Evolutionary conservation across 129 eudicot species (phyloP), one percentile per base, ranked within the genome.

Genomic region (Ambrosia trifida): DNA sequence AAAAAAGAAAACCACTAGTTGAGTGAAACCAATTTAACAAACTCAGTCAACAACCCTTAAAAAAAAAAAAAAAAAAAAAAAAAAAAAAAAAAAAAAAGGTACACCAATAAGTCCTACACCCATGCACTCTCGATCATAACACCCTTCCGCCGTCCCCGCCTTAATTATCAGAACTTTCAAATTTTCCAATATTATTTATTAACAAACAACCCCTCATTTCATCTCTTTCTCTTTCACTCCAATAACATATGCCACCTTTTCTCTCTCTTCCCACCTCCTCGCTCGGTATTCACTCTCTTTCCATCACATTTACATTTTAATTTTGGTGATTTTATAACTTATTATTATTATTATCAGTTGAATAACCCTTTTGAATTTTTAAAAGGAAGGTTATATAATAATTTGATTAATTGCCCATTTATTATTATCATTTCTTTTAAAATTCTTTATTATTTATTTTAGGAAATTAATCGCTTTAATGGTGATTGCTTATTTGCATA

Each of bases 101-200:
- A 20, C 46, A 32, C 68, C 77, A 16, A 56, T 77, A 24, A 24
- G 28, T 24, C 28, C 28, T 24, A 24, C 28, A 24, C 28, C 28
- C 28, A 24, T 24, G 28, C 28, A 24, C 28, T 1, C 28, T 24
- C 1, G 28, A 24, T 24, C 28, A 24, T 24, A 24, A 24, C 73
- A 51, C 80, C 44, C 52, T 52, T 71, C 81, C 87, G 72, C 83
- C 83, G 63, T 74, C 80, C 69, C 80, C 90, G 90, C 90, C 85
- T 81, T 70, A 24, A 24, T 24, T 24, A 66, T 85, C 72, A 58
- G 70, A 73, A 76, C 41, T 82, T 85, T 79, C 61, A 83, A 83
- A 53, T 44, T 10, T 73, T 59, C 53, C 17, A 5, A 13, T 47
- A 38, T 7, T 12, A 24, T 6, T 33, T 66, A 66, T 56, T 72